Conservation (phyloP, 73 alveolate genomes). For the Paramecium primaurelia region DNA sequence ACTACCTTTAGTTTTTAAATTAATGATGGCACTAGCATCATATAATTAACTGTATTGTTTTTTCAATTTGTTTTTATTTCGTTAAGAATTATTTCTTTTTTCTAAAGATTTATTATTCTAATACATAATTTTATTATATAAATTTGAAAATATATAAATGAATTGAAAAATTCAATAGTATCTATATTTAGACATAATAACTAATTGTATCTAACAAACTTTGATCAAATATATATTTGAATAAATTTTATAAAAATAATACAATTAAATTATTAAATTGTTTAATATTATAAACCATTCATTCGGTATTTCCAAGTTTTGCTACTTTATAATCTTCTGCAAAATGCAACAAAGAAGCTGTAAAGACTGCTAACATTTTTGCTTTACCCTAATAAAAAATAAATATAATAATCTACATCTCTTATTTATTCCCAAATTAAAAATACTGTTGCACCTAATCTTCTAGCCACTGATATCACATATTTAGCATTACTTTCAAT, state of each 20-base stretch:
- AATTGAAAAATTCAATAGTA: too few relatives aligned
- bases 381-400: background rate
- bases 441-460: slow-evolving; percentile 94
- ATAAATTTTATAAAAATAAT: background rate
- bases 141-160: background rate
- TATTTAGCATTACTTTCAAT: slow-evolving; percentile 89
- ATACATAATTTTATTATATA: background rate
- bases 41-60: background rate
- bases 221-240: background rate
- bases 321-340: slow-evolving; percentile 52
- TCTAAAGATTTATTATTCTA: background rate
- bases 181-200: too few relatives aligned
- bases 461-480: slow-evolving; percentile 94
- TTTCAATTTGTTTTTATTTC: background rate
- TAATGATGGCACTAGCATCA: background rate
- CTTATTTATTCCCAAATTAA: slow-evolving; percentile 95
- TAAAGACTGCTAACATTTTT: slow-evolving; percentile 48
- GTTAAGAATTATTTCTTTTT: background rate
- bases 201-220: background rate
- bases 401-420: slow-evolving; percentile 67
- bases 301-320: background rate
- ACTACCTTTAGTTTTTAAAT: background rate
- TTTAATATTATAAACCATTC: background rate
- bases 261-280: background rate
- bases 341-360: slow-evolving; percentile 54